Conservation (phyloP, 2,329 filamentous ascomycete species). For the Hymenoscyphus fructigenus region DNA sequence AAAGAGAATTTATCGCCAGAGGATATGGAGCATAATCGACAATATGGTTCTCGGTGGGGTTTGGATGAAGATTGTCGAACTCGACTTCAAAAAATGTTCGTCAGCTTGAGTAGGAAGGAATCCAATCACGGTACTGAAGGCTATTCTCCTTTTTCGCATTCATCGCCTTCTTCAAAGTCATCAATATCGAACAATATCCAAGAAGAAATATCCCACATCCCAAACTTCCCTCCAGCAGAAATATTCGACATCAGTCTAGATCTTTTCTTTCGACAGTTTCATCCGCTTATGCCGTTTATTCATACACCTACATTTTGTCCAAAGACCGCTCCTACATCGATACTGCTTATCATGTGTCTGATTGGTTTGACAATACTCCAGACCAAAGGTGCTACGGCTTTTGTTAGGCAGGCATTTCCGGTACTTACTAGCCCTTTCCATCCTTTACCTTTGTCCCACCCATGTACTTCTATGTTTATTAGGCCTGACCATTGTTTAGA, state of each 20-base stretch:
- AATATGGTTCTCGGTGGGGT: slow-evolving; percentile 37
- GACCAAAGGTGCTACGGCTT: slow-evolving; percentile 50
- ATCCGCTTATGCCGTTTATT: slow-evolving; percentile 52
- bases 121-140: slow-evolving; percentile 20
- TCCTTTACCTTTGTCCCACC: neutral
- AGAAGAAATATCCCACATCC: slow-evolving; percentile 30
- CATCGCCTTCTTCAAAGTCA: slow-evolving; percentile 30
- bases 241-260: slow-evolving; percentile 54
- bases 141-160: slow-evolving; percentile 25
- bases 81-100: slow-evolving; percentile 41
- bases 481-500: slow-evolving; percentile 11
- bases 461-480: neutral
- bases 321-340: slow-evolving; percentile 45
- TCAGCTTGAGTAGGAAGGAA: slow-evolving; percentile 26
- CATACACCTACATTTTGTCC: slow-evolving; percentile 53
- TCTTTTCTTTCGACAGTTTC: slow-evolving; percentile 53
- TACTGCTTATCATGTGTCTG: slow-evolving; percentile 52
- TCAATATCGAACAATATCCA: slow-evolving; percentile 31
- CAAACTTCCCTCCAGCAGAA: slow-evolving; percentile 49
- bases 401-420: slow-evolving; percentile 37
- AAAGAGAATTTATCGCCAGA: slow-evolving; percentile 26
- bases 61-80: slow-evolving; percentile 44
- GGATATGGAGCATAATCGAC: slow-evolving; percentile 25
- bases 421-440: slow-evolving; percentile 10
- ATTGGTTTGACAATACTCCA: slow-evolving; percentile 52